Evolutionary conservation across 2,329 filamentous ascomycete species (phyloP), one percentile per base, ranked within the genome.

Genomic region (Trichophyton rubrum): DNA sequence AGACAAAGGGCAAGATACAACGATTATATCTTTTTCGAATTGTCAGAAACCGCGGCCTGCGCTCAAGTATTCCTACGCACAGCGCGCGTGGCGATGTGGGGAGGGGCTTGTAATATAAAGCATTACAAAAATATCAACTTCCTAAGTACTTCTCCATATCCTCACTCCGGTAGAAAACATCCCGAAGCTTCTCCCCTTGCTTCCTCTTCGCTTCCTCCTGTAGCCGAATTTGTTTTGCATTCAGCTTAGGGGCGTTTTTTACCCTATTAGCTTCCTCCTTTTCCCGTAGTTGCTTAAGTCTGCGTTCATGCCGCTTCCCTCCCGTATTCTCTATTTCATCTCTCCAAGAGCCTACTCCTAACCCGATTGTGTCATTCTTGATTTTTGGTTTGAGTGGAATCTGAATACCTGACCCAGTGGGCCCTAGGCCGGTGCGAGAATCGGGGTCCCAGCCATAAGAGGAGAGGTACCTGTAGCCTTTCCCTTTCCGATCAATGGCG

Each of bases 101-200:
- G 6, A 30, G 27, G 27, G 33, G 3, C 9, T 38, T 38, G 33
- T 38, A 33, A 38, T 38, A 9, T 24, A 4, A 3, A 3, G 43
- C 3, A 13, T 4, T 13, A 17, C 43, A 20, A 47, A 22, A 47
- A 30, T 27, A 51, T 56, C 53, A 56, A 11, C n/a, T 56, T 2
- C 85, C 82, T 17, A 95, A 73, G 70, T 95, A 93, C 68, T 80
- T 83, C 67, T 90, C 83, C 60, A 95, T 76, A 65, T 92, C 87
- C n/a, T 87, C 81, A 65, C 82, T 85, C 20, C 82, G 80, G 72
- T 88, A 92, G 64, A 96, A 87, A 74, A 88, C 79, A 66, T 83
- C 79, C 64, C 85, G 80, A 62, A 96, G 71, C 67, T 75, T 83
- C 62, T 88, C 82, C 17, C 80, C 78, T 63, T 78, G 85, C 70